Percentiles rank a stretch among this genome's conserved stretches.
Conservation (phyloP, 2,329 filamentous ascomycete species). For the Colletotrichum tropicicola region DNA sequence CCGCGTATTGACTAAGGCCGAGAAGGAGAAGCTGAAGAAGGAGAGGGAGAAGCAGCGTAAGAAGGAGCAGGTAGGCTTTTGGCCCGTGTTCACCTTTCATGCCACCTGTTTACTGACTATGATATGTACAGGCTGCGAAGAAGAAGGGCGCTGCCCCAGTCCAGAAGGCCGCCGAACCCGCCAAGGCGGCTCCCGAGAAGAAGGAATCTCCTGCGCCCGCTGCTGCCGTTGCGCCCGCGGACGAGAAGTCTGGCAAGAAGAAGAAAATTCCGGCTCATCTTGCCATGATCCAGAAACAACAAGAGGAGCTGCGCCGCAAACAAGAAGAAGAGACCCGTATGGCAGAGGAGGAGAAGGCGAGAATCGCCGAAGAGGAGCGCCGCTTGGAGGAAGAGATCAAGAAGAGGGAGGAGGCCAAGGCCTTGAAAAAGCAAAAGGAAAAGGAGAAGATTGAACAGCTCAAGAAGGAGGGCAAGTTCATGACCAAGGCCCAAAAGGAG, state of each 20-base stretch:
- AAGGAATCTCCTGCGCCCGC: conserved; percentile 52
- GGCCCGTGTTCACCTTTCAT: background rate
- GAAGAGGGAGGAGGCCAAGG: conserved; percentile 76
- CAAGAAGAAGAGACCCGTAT: conserved; percentile 71
- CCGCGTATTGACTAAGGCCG: conserved; percentile 91
- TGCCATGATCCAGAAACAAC: conserved; percentile 80
- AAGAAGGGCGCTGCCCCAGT: conserved; percentile 67
- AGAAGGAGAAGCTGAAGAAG: conserved; percentile 98
- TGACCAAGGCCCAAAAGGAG: conserved; percentile 87
- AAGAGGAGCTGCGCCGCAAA: conserved; percentile 75
- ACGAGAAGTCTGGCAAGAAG: conserved; percentile 72
- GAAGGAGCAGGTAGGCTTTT: conserved; percentile 82
- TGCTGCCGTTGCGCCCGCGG: conserved; percentile 44
- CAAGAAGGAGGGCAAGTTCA: conserved; percentile 87
- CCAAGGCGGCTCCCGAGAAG: conserved; percentile 58
- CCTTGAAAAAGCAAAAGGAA: conserved; percentile 84
- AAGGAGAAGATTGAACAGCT: conserved; percentile 87
- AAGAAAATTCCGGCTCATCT: conserved; percentile 89
- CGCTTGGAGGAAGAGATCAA: conserved; percentile 73
- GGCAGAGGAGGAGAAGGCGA: conserved; percentile 70
- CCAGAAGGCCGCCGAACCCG: conserved; percentile 60
- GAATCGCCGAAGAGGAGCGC: conserved; percentile 72
- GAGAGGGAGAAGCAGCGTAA: conserved; percentile 98
- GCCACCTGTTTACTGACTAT: background rate
- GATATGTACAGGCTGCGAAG: conserved; percentile 73